Evolutionary conservation across 2,329 filamentous ascomycete species (phyloP), one percentile per base, ranked within the genome.

Genomic region (Aspergillus arachidicola): DNA sequence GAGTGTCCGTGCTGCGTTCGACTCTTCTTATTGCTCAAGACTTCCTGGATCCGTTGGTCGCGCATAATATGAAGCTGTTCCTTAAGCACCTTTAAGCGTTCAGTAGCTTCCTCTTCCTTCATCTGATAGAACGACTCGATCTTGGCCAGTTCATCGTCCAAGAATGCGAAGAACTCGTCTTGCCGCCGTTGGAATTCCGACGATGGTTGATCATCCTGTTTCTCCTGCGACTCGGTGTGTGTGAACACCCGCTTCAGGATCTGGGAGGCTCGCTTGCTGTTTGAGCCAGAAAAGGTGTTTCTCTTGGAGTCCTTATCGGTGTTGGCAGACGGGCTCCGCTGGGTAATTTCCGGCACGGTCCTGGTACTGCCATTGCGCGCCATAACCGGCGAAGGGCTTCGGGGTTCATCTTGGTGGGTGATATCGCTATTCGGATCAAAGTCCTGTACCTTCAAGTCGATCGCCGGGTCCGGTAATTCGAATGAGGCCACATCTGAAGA

Each of bases 61-160:
- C 93, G 87, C 93, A 98, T 97, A 71, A 96, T 91, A 73, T 96
- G 94, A 36, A 99, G 84, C 75, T 99, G 95, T 58, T 93, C 88
- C 48, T 91, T 87, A 54, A 99, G 82, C 4, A 90, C 76, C 0
- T 82, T 80, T 28, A 97, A 81, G 2, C 94, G 87, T 60, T 89
- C 81, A 0, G 88, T 90, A 0, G 94, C 92, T 74, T 97, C 92
- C 32, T 91, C 86, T 74, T 99, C 95, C 74, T 97, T 97, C 68
- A 87, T 81, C 69, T 87, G 89, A 81, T 98, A 98, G 73, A 99
- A 99, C 0, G 83, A 80, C 74, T 99, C 94, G 12, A 99, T 92
- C 79, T 98, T 99, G n/a, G 89, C 84, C 16, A 99, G 82, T 78
- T 99, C 91, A 11, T 81, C 82, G 70, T 97, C 92, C 59, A 99